Evolutionary conservation across 306 rosid species (phyloP).

Genomic region (Quillaja saponaria): DNA sequence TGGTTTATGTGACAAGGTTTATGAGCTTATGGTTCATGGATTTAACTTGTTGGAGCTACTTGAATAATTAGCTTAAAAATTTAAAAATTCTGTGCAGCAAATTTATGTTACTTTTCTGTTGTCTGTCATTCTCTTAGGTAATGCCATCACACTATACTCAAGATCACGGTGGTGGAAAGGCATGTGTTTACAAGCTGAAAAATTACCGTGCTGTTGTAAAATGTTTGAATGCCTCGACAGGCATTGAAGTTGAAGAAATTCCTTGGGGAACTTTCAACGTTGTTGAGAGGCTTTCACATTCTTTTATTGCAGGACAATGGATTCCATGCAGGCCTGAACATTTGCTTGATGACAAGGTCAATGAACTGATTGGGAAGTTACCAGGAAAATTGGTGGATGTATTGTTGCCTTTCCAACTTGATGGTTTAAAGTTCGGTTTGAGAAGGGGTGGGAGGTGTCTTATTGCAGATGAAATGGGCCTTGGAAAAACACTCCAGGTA

Average conservation of each 20-base stretch:
- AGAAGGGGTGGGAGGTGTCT: slow-evolving; percentile 91
- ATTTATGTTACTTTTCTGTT: background rate
- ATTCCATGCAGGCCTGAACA: slow-evolving; percentile 75
- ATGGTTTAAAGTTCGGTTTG: slow-evolving; percentile 76
- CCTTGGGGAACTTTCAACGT: slow-evolving; percentile 80
- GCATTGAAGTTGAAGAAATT: slow-evolving; percentile 68
- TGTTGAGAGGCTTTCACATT: slow-evolving; percentile 65
- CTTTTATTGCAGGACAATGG: slow-evolving; percentile 53
- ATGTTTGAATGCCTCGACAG: slow-evolving; percentile 52
- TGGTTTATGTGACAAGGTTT: too few species aligned
- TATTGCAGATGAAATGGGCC: slow-evolving; percentile 96
- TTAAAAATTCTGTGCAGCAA: background rate
- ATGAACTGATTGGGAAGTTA: slow-evolving; percentile 56
- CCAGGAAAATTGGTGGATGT: slow-evolving; percentile 52
- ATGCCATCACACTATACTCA: slow-evolving; percentile 79
- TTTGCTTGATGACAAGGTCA: slow-evolving; percentile 64
- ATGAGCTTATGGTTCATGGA: too few species aligned
- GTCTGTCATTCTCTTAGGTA: slow-evolving; percentile 42
- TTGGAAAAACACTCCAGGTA: slow-evolving; percentile 96
- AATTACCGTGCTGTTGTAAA: slow-evolving; percentile 57
- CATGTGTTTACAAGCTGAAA: slow-evolving; percentile 59
- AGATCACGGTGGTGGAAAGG: slow-evolving; percentile 58
- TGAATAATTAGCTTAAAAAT: too few species aligned
- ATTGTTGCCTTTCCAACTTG: slow-evolving; percentile 81
- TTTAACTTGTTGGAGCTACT: too few species aligned